A percentile compares a stretch with the other conserved stretches of the same genome.
Conservation (phyloP, 2,329 filamentous ascomycete species). For the Lojkania enalia region DNA sequence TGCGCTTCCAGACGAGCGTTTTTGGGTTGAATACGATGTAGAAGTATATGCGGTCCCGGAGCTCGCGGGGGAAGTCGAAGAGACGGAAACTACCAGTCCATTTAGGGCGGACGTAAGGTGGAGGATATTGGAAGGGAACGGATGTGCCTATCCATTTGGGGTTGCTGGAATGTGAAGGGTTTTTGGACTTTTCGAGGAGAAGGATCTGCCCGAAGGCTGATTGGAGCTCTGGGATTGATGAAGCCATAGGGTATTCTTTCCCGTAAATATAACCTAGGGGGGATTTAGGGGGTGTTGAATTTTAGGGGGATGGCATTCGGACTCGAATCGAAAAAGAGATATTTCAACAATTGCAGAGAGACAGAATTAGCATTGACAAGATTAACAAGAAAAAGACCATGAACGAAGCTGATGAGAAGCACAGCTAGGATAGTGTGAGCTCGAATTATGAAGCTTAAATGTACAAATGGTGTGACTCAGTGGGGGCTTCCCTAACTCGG, state of each 20-base stretch:
- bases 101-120: not conserved
- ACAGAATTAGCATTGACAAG: too few species aligned
- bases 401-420: too few species aligned
- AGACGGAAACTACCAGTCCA: slow-evolving; percentile 22
- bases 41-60: slow-evolving; percentile 26
- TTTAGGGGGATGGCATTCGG: too few species aligned
- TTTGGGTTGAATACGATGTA: slow-evolving; percentile 16
- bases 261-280: too few species aligned
- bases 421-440: too few species aligned
- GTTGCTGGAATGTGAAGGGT: not conserved
- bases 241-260: slow-evolving; percentile 1
- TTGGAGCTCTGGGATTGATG: slow-evolving; percentile 21
- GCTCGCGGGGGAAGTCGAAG: slow-evolving; percentile 24
- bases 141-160: slow-evolving; percentile 16
- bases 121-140: not conserved
- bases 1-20: slow-evolving; percentile 7
- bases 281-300: too few species aligned
- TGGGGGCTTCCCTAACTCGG: too few species aligned
- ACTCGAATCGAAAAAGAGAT: too few species aligned
- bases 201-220: slow-evolving; percentile 16
- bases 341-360: too few species aligned
- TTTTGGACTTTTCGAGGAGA: slow-evolving; percentile 6
- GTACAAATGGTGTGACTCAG: too few species aligned
- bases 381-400: too few species aligned
- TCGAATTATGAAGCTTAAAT: too few species aligned